A percentile compares a stretch with the other conserved stretches of the same genome.
Evolutionary conservation across 2,329 filamentous ascomycete species (phyloP).

Genomic region (Colletotrichum lindemuthianum): DNA sequence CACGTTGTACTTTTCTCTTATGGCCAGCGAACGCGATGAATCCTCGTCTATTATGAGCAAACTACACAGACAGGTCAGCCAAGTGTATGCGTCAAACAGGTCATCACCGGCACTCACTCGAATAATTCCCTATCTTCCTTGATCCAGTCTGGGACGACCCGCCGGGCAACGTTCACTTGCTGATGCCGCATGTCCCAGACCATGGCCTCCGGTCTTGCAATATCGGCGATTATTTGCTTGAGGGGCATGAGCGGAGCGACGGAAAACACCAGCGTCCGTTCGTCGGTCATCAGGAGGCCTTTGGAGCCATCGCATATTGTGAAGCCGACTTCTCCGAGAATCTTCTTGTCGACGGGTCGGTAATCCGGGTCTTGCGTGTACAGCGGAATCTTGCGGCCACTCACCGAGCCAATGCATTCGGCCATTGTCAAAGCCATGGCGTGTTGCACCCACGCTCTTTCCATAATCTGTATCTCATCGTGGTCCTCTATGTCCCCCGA

Average conservation of each 20-base stretch:
- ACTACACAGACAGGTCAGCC: no score
- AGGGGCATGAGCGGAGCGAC: conserved; percentile 36
- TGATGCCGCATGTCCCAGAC: conserved; percentile 31
- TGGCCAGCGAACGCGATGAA: no score
- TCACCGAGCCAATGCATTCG: neutral
- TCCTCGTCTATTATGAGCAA: no score
- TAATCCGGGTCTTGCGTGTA: conserved; percentile 14
- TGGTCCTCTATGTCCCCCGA: no score
- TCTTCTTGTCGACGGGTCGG: neutral
- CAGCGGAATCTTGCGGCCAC: neutral
- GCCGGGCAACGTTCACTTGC: neutral
- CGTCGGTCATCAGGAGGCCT: conserved; percentile 38
- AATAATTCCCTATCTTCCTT: no score
- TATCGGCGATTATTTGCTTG: conserved; percentile 38
- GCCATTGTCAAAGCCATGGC: conserved; percentile 1
- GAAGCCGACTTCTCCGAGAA: conserved; percentile 16
- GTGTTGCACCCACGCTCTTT: neutral
- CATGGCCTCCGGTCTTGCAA: conserved; percentile 37
- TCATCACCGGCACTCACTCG: no score
- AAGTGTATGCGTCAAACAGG: no score
- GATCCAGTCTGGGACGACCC: no score
- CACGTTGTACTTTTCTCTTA: no score
- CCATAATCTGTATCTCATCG: neutral
- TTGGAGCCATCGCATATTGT: conserved; percentile 29
- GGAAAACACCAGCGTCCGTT: conserved; percentile 35